Evolutionary conservation across 352 stramenopile genomes (phyloP).

Genomic region (Pythium guiyangense): DNA sequence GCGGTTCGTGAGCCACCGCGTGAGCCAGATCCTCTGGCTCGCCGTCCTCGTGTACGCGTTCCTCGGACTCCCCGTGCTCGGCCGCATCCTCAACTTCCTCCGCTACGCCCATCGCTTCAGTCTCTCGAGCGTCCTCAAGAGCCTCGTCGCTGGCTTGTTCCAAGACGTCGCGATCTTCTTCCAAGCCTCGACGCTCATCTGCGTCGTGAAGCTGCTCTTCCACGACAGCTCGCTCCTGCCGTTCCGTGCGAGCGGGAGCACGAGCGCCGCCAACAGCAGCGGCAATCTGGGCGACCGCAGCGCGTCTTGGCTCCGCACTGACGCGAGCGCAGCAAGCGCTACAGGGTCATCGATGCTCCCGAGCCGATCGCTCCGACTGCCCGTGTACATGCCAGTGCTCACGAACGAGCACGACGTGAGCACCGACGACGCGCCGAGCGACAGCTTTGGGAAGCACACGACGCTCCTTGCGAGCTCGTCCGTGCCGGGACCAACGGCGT

Average conservation of each 20-base stretch:
- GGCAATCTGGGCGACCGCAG: background rate
- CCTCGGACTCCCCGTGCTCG: constrained; percentile 53
- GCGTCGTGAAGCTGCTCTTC: constrained; percentile 60
- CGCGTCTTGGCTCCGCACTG: constrained; percentile 8
- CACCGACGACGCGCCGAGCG: background rate
- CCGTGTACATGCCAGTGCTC: constrained; percentile 62
- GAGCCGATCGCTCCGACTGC: constrained; percentile 20
- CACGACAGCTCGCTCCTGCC: constrained; percentile 19
- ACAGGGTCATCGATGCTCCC: no score
- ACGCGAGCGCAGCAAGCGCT: constrained; percentile 11
- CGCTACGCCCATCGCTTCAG: constrained; percentile 57
- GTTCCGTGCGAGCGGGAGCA: background rate
- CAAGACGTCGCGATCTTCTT: constrained; percentile 66
- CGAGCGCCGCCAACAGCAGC: background rate
- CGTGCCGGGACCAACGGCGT: constrained; percentile 13
- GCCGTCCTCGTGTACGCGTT: constrained; percentile 64
- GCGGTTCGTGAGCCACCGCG: constrained; percentile 28
- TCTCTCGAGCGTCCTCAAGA: constrained; percentile 34
- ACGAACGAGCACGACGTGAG: constrained; percentile 45
- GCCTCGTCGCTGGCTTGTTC: constrained; percentile 35
- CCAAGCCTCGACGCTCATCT: constrained; percentile 58
- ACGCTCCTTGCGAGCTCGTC: constrained; percentile 32
- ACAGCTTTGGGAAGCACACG: constrained; percentile 34
- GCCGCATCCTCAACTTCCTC: constrained; percentile 54
- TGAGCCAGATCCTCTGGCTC: constrained; percentile 63